Conservation (phyloP, 2,329 filamentous ascomycete species). For the Cladosporium sp. region DNA sequence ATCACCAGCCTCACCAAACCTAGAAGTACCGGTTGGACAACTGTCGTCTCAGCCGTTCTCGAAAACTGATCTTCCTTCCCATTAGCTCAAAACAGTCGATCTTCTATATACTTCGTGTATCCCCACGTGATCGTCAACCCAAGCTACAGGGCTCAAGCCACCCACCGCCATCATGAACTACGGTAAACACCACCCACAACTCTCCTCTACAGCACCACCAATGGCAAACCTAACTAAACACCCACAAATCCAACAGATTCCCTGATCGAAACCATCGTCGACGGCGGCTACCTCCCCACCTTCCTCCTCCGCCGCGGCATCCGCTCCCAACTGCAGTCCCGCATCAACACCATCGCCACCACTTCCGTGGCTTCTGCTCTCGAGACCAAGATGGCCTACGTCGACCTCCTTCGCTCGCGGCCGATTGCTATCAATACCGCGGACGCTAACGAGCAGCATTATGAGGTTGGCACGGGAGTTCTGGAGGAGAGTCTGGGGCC, state of each 20-base stretch:
- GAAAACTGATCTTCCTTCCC: neutral
- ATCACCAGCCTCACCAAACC: neutral
- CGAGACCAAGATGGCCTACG: constrained; percentile 60
- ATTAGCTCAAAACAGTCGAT: neutral
- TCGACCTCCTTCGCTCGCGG: constrained; percentile 53
- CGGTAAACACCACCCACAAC: neutral
- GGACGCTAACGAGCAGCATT: constrained; percentile 65
- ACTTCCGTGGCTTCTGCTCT: constrained; percentile 52
- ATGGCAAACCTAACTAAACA: neutral
- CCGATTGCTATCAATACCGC: constrained; percentile 67
- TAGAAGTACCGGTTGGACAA: neutral
- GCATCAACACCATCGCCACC: constrained; percentile 52
- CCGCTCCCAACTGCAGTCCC: constrained; percentile 60
- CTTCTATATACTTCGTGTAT: neutral
- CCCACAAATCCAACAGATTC: constrained; percentile 26
- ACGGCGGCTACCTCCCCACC: constrained; percentile 61
- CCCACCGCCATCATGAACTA: constrained; percentile 2
- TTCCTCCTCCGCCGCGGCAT: constrained; percentile 61
- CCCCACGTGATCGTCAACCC: neutral
- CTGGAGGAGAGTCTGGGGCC: constrained; percentile 59
- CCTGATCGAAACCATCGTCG: constrained; percentile 54
- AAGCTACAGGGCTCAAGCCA: neutral
- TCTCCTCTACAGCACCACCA: neutral
- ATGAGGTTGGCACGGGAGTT: constrained; percentile 66
- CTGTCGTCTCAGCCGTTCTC: neutral